Evolutionary conservation across 164 flowering plant genomes (phyloP).

Genomic region (Houttuynia cordata): DNA sequence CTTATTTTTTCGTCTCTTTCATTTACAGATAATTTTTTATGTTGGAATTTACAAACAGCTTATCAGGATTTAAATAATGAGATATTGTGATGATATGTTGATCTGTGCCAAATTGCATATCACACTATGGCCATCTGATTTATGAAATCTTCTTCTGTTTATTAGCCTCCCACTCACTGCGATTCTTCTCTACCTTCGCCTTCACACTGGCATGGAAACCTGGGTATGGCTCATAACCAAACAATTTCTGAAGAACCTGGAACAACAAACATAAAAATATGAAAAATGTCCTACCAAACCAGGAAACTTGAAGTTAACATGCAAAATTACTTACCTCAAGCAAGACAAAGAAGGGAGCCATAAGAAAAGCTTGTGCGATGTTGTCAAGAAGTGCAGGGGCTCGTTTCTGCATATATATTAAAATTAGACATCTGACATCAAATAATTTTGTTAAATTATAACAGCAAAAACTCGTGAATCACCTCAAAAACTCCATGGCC

Average conservation of each 20-base stretch:
- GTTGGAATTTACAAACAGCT: too few relatives aligned
- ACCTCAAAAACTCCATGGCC: conserved; percentile 69
- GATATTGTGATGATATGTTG: too few relatives aligned
- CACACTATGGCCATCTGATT: not conserved
- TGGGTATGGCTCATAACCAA: conserved; percentile 77
- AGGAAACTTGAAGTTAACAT: not conserved
- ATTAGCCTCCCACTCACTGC: conserved; percentile 52
- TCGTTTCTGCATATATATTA: conserved; percentile 29
- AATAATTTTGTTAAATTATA: not conserved
- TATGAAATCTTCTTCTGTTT: conserved; percentile 38
- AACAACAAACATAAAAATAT: conserved; percentile 5
- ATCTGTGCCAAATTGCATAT: too few relatives aligned
- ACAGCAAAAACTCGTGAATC: not conserved
- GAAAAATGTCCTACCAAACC: not conserved
- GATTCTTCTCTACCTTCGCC: conserved; percentile 36
- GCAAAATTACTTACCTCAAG: conserved; percentile 35
- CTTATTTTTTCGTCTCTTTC: too few relatives aligned
- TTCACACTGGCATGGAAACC: conserved; percentile 56
- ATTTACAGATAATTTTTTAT: too few relatives aligned
- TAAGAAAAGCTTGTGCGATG: conserved; percentile 47
- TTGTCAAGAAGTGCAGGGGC: conserved; percentile 62
- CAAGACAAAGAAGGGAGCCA: conserved; percentile 63
- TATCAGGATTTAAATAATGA: too few relatives aligned
- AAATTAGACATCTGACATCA: not conserved
- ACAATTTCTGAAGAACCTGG: conserved; percentile 53